Evolutionary conservation across 140 eudicot species (phyloP), one percentile per base, ranked within the genome.

Genomic region (Stevia rebaudiana): DNA sequence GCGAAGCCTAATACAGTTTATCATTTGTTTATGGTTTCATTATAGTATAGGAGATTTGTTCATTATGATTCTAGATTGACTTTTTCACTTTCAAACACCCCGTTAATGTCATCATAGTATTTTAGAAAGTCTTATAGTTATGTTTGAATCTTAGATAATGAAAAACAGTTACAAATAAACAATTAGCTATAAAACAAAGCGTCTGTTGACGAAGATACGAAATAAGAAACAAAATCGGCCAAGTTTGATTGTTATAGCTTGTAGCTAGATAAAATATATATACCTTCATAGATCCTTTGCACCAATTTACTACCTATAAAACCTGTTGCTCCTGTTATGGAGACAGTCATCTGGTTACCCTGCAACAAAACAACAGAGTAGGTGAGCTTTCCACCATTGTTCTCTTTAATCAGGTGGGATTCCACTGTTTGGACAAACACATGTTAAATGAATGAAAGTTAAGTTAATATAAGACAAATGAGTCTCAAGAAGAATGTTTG

Each of bases 261-360:
- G 46, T 53, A 6, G 13, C 35, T 25, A 28, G 49, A 23, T 10
- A 56, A 33, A 39, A 22, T 52, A 41, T 42, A 1, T 23, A 52
- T 81, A 91, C 98, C 98, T 85, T 84, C 78, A 67, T 76, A 83
- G 69, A 91, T 78, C 79, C 83, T 85, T 73, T 85, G 94, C 59
- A 91, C 98, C 92, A 91, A 72, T 69, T 83, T 76, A 73, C 73
- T 81, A 56, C 98, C 98, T 33, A 91, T 66, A 63, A 91, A 91
- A 62, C 98, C 98, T 4, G 98, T 91, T 24, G 98, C 98, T 65
- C 98, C 98, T 6, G 98, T 91, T 54, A 91, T 76, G 21, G 98
- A 87, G 31, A 91, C 92, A n/a, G 81, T 84, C 95, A 91, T 87
- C 83, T 77, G 89, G 71, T 61, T 76, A 15, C 31, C 94, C 86